Conservation (phyloP, 208 protist genomes). For the Zelonia costaricensis region DNA sequence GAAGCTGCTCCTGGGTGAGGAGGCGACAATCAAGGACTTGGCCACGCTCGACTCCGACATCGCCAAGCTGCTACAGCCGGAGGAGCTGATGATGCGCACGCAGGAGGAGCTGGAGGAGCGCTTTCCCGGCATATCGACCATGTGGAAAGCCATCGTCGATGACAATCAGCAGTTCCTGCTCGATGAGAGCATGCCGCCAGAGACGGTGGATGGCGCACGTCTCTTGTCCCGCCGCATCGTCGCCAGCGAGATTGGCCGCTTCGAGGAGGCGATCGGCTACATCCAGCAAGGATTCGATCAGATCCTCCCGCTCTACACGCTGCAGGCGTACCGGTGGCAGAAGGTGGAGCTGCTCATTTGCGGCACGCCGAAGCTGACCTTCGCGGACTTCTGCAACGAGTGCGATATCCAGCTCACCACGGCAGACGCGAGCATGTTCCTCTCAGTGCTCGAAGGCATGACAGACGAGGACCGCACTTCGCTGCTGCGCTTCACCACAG, state of each 20-base stretch:
- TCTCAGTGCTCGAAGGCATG: slow-evolving; percentile 74
- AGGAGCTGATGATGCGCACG: slow-evolving; percentile 60
- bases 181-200: slow-evolving; percentile 47
- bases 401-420: slow-evolving; percentile 75
- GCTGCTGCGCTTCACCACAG: slow-evolving; percentile 88
- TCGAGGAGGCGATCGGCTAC: slow-evolving; percentile 61
- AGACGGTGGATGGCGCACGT: slow-evolving; percentile 40
- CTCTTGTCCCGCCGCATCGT: slow-evolving; percentile 69
- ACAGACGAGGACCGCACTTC: slow-evolving; percentile 83
- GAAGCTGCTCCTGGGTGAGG: slow-evolving; percentile 88
- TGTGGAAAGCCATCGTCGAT: slow-evolving; percentile 42
- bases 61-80: slow-evolving; percentile 48
- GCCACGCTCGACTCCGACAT: slow-evolving; percentile 65
- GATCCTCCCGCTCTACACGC: slow-evolving; percentile 81
- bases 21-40: slow-evolving; percentile 56
- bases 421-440: slow-evolving; percentile 64
- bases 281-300: slow-evolving; percentile 81
- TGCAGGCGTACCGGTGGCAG: slow-evolving; percentile 88
- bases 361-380: slow-evolving; percentile 77
- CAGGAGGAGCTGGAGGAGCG: slow-evolving; percentile 83
- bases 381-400: slow-evolving; percentile 68
- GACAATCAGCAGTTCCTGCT: slow-evolving; percentile 51
- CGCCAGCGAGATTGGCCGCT: slow-evolving; percentile 62
- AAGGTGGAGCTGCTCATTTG: slow-evolving; percentile 83
- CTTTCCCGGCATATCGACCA: slow-evolving; percentile 68